phyloP scores from a whole-genome alignment of 2,329 filamentous ascomycete genomes.

The Thielaviopsis cerberus region DNA sequence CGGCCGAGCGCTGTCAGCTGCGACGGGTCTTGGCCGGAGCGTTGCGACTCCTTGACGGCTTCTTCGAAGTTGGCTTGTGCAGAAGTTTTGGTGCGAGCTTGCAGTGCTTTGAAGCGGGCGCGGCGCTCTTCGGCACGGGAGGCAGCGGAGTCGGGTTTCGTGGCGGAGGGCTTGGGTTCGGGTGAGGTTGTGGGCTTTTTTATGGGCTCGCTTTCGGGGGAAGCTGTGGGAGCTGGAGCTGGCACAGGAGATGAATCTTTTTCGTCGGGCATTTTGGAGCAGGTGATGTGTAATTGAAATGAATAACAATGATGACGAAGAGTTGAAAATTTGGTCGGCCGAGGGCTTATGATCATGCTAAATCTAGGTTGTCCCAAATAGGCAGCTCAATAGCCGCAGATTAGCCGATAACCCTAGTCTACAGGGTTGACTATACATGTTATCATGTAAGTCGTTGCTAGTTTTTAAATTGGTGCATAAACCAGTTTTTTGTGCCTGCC shows the following conservation, averaged over 20 bases:
- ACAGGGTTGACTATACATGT: background rate
- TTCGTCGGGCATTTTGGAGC: slow-evolving; percentile 11
- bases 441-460: background rate
- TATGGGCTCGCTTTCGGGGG: slow-evolving; percentile 3
- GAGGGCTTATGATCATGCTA: background rate
- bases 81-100: slow-evolving; percentile 59
- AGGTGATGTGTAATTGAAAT: background rate
- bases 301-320: background rate
- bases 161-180: slow-evolving; percentile 8
- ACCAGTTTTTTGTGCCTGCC: background rate
- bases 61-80: slow-evolving; percentile 63
- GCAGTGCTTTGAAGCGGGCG: slow-evolving; percentile 72
- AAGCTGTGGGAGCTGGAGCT: slow-evolving; percentile 2
- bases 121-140: slow-evolving; percentile 44
- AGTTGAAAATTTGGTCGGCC: background rate
- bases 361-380: background rate
- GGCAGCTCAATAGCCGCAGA: background rate
- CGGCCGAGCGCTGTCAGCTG: slow-evolving; percentile 64
- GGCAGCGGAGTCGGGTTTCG: slow-evolving; percentile 16
- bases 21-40: slow-evolving; percentile 56
- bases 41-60: slow-evolving; percentile 65
- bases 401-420: background rate
- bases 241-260: background rate
- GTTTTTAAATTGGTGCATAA: too few relatives aligned
- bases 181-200: slow-evolving; percentile 6